Evolutionary conservation across 495 filamentous ascomycete genomes (phyloP).

Genomic region (Aspergillus funiculosus): DNA sequence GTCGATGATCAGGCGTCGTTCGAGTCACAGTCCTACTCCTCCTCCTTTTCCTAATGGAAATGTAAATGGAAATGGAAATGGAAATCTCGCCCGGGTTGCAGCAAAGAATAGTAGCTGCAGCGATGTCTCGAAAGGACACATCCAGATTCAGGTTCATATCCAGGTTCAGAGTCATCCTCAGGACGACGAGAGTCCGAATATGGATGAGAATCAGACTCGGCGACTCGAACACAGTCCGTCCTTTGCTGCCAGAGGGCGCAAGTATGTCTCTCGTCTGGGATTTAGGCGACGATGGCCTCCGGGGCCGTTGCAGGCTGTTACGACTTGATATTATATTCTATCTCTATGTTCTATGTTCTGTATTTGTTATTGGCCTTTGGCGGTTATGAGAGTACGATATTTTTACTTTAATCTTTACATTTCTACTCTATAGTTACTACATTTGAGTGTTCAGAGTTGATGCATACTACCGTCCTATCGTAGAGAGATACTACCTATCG

Average conservation of each 20-base stretch:
- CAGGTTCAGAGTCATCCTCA: background rate
- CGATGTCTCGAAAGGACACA: background rate
- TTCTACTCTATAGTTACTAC: too few relatives aligned
- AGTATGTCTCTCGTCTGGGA: slow-evolving; percentile 1
- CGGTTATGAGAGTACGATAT: too few relatives aligned
- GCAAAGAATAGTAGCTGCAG: background rate
- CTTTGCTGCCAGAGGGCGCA: background rate
- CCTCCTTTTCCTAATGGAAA: background rate
- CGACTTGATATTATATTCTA: background rate
- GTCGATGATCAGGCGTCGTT: slow-evolving; percentile 12
- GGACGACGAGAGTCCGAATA: background rate
- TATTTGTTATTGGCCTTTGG: too few relatives aligned
- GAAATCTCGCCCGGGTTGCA: too few relatives aligned
- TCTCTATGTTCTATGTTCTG: background rate
- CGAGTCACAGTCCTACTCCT: too few relatives aligned
- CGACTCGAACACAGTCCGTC: too few relatives aligned
- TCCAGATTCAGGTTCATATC: slow-evolving; percentile 1
- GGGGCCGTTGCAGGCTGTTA: background rate
- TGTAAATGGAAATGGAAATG: too few relatives aligned
- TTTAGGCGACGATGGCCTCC: background rate
- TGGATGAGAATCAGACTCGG: background rate
- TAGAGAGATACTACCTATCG: background rate
- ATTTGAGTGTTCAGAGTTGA: too few relatives aligned
- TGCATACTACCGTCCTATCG: background rate
- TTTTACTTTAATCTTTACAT: too few relatives aligned